Percentiles rank a stretch among this genome's conserved stretches.
Conservation (phyloP, 2,329 filamentous ascomycete species). For the Berkeleyomyces rouxiae region DNA sequence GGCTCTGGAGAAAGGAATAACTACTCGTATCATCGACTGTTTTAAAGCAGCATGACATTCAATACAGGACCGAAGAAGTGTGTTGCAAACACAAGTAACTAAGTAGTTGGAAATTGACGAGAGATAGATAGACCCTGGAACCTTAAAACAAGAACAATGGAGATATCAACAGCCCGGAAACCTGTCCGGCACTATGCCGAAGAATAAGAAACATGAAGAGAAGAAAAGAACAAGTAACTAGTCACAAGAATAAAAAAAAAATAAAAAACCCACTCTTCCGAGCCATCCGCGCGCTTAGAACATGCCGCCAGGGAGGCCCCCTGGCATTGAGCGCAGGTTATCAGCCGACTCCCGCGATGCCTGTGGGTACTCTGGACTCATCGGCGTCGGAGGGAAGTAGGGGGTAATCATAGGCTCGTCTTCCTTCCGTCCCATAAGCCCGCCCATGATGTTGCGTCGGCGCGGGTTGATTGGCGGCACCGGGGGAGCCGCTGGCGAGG, state of each 20-base stretch:
- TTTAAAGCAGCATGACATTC: not conserved
- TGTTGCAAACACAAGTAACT: not conserved
- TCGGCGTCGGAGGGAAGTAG: conserved; percentile 9
- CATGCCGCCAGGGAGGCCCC: conserved; percentile 7
- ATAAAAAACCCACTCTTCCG: not conserved
- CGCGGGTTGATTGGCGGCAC: conserved; percentile 43
- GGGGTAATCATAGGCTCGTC: conserved; percentile 7
- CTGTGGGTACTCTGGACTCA: conserved; percentile 2
- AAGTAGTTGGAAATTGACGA: not conserved
- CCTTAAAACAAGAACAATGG: not conserved
- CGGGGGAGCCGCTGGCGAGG: conserved; percentile 29
- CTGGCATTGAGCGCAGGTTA: conserved; percentile 7
- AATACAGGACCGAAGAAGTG: too few species aligned
- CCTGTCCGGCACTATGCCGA: conserved; percentile 3
- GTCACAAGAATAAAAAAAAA: not conserved
- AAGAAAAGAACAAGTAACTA: not conserved
- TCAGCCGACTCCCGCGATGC: not conserved
- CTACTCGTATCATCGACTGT: not conserved
- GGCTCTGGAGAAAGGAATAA: not conserved
- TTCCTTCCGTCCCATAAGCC: conserved; percentile 15
- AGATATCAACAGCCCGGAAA: not conserved
- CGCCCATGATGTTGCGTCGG: conserved; percentile 29
- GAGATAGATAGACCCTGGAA: not conserved
- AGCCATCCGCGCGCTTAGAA: conserved; percentile 3
- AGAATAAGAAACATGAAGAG: not conserved